phyloP scores from a whole-genome alignment of 2,329 filamentous ascomycete genomes.

The Trichoderma breve region DNA sequence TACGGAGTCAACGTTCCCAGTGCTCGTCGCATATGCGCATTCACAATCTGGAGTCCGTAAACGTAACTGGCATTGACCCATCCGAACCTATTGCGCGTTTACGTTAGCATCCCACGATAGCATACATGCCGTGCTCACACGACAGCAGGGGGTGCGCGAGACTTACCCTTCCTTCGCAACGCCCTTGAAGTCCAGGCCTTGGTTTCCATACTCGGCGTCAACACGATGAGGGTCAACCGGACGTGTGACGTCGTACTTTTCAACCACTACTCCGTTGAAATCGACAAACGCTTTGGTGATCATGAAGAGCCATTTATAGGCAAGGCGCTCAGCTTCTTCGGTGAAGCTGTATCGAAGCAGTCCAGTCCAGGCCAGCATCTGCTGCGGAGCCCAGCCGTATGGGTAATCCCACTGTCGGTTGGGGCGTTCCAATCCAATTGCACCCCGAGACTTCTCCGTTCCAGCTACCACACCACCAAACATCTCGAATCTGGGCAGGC shows the following conservation, averaged over 20 bases:
- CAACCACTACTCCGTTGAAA: conserved; percentile 96
- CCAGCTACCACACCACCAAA: conserved; percentile 86
- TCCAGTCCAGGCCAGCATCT: conserved; percentile 96
- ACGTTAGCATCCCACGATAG: conserved; percentile 29
- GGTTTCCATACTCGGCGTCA: conserved; percentile 96
- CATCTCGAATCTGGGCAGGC: conserved; percentile 82
- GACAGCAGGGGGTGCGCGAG: background rate
- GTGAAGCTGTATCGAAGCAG: conserved; percentile 88
- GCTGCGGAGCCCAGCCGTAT: conserved; percentile 97
- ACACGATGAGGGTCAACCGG: conserved; percentile 89
- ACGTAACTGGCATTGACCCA: conserved; percentile 99
- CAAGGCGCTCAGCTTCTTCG: conserved; percentile 82
- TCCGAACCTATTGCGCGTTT: conserved; percentile 66
- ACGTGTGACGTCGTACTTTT: conserved; percentile 96
- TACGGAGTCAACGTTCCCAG: conserved; percentile 85
- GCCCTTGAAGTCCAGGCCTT: conserved; percentile 91
- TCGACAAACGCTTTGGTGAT: conserved; percentile 98
- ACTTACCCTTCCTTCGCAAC: conserved; percentile 93
- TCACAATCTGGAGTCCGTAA: conserved; percentile 84
- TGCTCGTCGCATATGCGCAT: conserved; percentile 83
- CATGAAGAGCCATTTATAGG: conserved; percentile 98
- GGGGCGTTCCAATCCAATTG: conserved; percentile 74
- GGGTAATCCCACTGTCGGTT: conserved; percentile 99
- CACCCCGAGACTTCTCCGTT: conserved; percentile 83
- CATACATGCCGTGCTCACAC: background rate